Conservation (phyloP, 352 stramenopile genomes). For the Pythium monospermum region DNA sequence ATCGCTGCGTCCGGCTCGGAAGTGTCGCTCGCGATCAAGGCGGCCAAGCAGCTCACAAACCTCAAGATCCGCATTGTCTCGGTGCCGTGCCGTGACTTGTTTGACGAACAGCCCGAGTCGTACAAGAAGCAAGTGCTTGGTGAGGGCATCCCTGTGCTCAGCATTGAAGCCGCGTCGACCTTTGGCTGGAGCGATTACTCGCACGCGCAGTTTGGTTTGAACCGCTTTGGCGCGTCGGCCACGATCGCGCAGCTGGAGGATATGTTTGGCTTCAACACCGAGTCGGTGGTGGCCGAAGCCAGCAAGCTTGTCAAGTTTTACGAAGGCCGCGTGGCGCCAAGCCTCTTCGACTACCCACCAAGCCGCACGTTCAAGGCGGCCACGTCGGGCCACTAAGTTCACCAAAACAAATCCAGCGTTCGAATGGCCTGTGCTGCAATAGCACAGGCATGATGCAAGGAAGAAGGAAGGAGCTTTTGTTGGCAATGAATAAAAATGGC, state of each 20-base stretch:
- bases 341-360: constrained; percentile 70
- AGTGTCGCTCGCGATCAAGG: constrained; percentile 93
- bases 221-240: constrained; percentile 87
- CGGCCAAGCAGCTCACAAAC: constrained; percentile 85
- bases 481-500: no score
- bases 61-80: constrained; percentile 93
- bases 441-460: no score
- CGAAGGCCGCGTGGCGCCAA: constrained; percentile 52
- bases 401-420: no score
- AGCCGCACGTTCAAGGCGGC: constrained; percentile 54
- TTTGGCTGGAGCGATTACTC: constrained; percentile 96
- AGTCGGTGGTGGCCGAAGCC: constrained; percentile 91
- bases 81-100: constrained; percentile 97
- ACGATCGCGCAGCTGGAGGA: constrained; percentile 89
- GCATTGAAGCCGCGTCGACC: constrained; percentile 92
- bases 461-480: no score
- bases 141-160: constrained; percentile 92
- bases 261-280: constrained; percentile 94
- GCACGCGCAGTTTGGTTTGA: constrained; percentile 90
- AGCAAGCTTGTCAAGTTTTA: constrained; percentile 94
- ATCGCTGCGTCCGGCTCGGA: constrained; percentile 94
- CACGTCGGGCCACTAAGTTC: constrained; percentile 41
- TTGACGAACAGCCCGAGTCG: constrained; percentile 92
- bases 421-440: no score
- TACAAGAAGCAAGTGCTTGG: constrained; percentile 96